Evolutionary conservation across 441 rosid genomes (phyloP), one percentile per base, ranked within the genome.

Genomic region (Corymbia citriodora): DNA sequence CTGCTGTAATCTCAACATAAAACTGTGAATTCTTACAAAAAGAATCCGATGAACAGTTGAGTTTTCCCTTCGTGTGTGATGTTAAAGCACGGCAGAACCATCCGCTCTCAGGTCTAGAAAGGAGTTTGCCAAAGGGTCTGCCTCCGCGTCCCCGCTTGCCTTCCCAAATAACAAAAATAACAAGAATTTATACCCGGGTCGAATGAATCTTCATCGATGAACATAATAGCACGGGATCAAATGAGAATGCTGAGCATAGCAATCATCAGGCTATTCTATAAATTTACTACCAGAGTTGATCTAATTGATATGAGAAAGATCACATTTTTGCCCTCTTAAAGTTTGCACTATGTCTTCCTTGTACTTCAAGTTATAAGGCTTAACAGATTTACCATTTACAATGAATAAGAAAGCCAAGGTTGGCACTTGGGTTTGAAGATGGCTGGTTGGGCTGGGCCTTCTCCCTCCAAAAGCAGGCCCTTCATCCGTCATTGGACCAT

Each of bases 121-220:
- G 2, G 85, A 40, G n/a, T 79, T 6, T 8, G 52, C 52, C 8
- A 1, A 23, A 3, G n/a, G 17, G 85, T 23, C 52, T 2, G 0
- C 29, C 10, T 23, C n/a, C 50, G 9, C 17, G n/a, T 4, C 45
- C 29, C 29, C 29, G 52, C 52, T 29, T 7, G 6, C 13, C 63
- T 57, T 23, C 16, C 8, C 17, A 9, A 12, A 21, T 10, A 36
- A 10, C 29, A 2, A 36, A 72, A 72, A 12, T 5, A 36, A 36
- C 2, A 0, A 33, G 7, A 18, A 33, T 11, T 72, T 36, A 36
- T 10, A 36, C 6, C 13, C 14, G 1, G 50, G 4, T 3, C 6
- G 15, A 68, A 16, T 2, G 50, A 74, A 11, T 74, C 40, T 74
- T 11, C 9, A 3, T 23, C 14, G 0, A 48, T 7, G 2, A 14